A percentile compares a stretch with the other conserved stretches of the same genome.
phyloP scores from a whole-genome alignment of 805 yeast species.

The Ogataea henricii region DNA sequence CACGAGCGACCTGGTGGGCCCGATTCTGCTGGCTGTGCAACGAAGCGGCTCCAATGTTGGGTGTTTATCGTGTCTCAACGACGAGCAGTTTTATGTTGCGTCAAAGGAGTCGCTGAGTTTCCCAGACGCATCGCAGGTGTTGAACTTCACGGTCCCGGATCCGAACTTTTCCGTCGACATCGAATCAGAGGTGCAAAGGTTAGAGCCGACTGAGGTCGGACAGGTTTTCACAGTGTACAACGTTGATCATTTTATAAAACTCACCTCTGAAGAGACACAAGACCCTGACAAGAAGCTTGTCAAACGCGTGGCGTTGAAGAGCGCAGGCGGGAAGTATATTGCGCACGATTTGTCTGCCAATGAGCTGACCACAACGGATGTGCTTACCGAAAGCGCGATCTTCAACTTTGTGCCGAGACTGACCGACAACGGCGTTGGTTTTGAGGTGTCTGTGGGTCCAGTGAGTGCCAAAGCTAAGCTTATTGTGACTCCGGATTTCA shows the following conservation, averaged over 20 bases:
- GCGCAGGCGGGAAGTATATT: slow-evolving; percentile 25
- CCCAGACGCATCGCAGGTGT: slow-evolving; percentile 9
- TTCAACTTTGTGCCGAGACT: slow-evolving; percentile 22
- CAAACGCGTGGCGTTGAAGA: slow-evolving; percentile 28
- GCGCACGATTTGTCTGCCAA: slow-evolving; percentile 21
- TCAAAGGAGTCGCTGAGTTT: not conserved
- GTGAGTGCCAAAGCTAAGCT: slow-evolving; percentile 18
- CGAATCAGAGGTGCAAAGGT: slow-evolving; percentile 14
- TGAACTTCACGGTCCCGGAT: slow-evolving; percentile 27
- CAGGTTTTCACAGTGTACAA: slow-evolving; percentile 33
- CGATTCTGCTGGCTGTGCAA: slow-evolving; percentile 23
- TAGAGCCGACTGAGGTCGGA: slow-evolving; percentile 29
- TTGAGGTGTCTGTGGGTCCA: slow-evolving; percentile 23
- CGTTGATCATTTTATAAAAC: slow-evolving; percentile 23
- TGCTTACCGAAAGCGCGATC: slow-evolving; percentile 32
- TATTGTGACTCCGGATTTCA: slow-evolving; percentile 20
- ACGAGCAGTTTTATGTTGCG: slow-evolving; percentile 13
- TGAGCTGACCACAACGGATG: slow-evolving; percentile 24
- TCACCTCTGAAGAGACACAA: slow-evolving; percentile 5
- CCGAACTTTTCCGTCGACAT: slow-evolving; percentile 7
- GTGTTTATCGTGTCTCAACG: slow-evolving; percentile 18
- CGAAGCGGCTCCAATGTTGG: slow-evolving; percentile 15
- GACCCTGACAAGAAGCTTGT: slow-evolving; percentile 1
- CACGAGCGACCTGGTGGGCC: slow-evolving; percentile 30
- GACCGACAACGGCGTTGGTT: not conserved